phyloP scores from a whole-genome alignment of 441 rosid species.

The Viola pubescens region DNA sequence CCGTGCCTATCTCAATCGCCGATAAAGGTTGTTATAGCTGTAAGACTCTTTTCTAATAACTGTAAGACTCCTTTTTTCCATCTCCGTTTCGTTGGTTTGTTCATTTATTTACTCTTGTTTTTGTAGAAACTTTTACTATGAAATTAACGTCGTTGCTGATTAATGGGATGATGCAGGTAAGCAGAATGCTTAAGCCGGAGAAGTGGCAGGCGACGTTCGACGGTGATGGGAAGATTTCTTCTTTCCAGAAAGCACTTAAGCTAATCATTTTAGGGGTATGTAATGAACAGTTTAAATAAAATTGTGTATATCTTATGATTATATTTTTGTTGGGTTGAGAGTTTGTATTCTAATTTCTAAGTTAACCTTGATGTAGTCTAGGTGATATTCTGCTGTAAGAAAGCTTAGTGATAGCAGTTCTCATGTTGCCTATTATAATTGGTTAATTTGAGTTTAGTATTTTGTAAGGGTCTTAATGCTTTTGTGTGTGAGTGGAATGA shows the following conservation, averaged over 20 bases:
- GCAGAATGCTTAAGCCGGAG: slow-evolving; percentile 85
- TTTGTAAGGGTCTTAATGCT: too few species aligned
- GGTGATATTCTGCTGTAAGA: too few species aligned
- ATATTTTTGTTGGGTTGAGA: too few species aligned
- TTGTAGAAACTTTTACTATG: background rate
- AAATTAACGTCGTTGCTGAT: background rate
- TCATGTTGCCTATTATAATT: too few species aligned
- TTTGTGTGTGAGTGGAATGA: too few species aligned
- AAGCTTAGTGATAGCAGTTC: too few species aligned
- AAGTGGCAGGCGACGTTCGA: slow-evolving; percentile 81
- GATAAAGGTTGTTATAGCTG: slow-evolving; percentile 64
- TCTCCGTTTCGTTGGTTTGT: background rate
- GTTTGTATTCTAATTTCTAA: too few species aligned
- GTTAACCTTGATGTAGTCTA: too few species aligned
- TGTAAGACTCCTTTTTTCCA: background rate
- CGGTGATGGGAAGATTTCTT: slow-evolving; percentile 66
- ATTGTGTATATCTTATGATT: background rate
- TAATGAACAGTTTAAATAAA: background rate
- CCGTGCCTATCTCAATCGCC: slow-evolving; percentile 76
- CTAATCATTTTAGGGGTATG: slow-evolving; percentile 81
- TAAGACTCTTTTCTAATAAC: slow-evolving; percentile 26
- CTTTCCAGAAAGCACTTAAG: slow-evolving; percentile 77
- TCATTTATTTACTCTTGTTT: background rate
- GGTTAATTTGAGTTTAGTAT: too few species aligned
- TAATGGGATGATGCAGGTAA: slow-evolving; percentile 39